Percentiles rank a stretch among this genome's conserved stretches.
These are phyloP conservation scores for Dactylellina parvicollis DNA, from an alignment of 2,329 filamentous ascomycete species.

Conservation along the genomic window DNA sequence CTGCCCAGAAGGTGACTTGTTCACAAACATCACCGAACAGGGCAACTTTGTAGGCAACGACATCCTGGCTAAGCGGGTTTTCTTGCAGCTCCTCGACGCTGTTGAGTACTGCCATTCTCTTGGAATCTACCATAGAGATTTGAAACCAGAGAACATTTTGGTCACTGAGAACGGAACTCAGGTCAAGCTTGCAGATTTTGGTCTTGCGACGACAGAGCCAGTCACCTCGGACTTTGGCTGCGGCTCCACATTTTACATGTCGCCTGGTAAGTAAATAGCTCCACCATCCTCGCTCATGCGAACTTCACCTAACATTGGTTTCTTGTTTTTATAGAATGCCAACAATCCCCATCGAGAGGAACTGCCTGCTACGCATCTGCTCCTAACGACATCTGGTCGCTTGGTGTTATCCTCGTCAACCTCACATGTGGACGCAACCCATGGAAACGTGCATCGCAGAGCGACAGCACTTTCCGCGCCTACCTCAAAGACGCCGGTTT, in stretches of 20 bases:
- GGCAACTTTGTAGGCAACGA: constrained; percentile 95
- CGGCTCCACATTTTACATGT: constrained; percentile 99
- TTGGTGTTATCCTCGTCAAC: constrained; percentile 98
- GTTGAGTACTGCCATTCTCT: constrained; percentile 92
- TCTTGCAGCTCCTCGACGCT: constrained; percentile 95
- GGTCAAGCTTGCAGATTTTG: constrained; percentile 97
- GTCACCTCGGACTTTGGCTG: constrained; percentile 95
- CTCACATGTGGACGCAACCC: constrained; percentile 97
- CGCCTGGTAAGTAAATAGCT: constrained; percentile 77
- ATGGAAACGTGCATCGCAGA: constrained; percentile 93
- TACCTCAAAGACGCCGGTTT: constrained; percentile 87
- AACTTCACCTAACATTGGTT: constrained; percentile 24
- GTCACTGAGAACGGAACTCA: constrained; percentile 88
- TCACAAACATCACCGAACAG: constrained; percentile 95
- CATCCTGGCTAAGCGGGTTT: constrained; percentile 82
- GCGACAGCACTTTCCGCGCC: constrained; percentile 94
- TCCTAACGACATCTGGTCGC: constrained; percentile 95
- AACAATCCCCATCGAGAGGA: constrained; percentile 77
- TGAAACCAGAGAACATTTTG: constrained; percentile 98
- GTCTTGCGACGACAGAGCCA: constrained; percentile 84
- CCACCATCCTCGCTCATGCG: constrained; percentile 21
- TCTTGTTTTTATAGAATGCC: constrained; percentile 75
- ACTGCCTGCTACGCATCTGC: constrained; percentile 85
- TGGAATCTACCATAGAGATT: constrained; percentile 95
- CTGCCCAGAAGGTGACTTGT: constrained; percentile 95